Evolutionary conservation across 768 basidiomycete species (phyloP), one percentile per base, ranked within the genome.

Genomic region (Clathrus columnatus): DNA sequence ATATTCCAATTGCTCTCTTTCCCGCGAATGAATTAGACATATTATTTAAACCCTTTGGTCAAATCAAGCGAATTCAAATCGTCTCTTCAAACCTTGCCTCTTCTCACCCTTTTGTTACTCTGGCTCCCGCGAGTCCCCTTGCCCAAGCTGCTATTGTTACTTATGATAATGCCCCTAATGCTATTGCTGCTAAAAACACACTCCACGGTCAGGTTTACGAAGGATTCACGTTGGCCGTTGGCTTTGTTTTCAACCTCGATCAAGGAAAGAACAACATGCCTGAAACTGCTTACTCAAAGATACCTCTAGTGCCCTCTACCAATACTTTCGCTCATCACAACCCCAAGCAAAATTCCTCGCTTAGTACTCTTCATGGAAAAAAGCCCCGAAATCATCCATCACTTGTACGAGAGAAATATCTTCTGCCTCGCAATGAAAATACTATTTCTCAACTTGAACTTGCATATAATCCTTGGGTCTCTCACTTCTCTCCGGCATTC

Each of bases 11-110:
- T 26, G 61, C 85, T 43, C 68, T 89, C 42, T 89, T 89, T 65
- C 79, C 83, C 54, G 67, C 72, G 46, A 74, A 77, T 50, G 87
- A 89, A 63, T 67, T 88, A 60, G 76, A 84, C 50, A 86, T 86
- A n/a, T 72, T 89, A 36, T 76, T 89, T 57, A 79, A 73, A 66
- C 87, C 87, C 21, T 89, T 83, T 62, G 87, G 87, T 14, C 69
- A 73, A 27, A 79, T 87, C 64, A 81, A 81, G 62, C 78, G 78
- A 52, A 74, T 88, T 51, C 77, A 79, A 59, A 74, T 74, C 41
- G 20, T 55, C 7, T 29, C 54, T 47, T 27, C 28, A 16, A 48
- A 26, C 11, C 53, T 45, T 10, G 20, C 29, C 23, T n/a, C 21
- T 20, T 14, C 46, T 18, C 20, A 14, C 20, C 46, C 54, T 16